A percentile compares a stretch with the other conserved stretches of the same genome.
Conservation (phyloP, 1,284 basidiomycete species). For the Pseudozyma flocculosa region DNA sequence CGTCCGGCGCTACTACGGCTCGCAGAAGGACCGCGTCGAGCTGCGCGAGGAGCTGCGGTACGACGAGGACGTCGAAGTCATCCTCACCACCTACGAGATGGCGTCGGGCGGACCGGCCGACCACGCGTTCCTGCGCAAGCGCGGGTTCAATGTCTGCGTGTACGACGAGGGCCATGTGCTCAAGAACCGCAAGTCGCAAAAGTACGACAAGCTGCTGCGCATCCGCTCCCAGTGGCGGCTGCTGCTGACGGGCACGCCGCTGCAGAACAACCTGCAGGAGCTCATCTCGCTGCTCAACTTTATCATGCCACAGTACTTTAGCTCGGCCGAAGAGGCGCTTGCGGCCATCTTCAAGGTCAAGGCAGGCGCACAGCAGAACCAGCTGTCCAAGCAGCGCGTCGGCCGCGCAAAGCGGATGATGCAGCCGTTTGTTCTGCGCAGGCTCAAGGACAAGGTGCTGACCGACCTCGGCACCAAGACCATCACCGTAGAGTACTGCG, state of each 20-base stretch:
- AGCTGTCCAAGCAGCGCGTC: constrained; percentile 85
- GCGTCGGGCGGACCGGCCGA: constrained; percentile 78
- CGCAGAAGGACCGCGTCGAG: constrained; percentile 79
- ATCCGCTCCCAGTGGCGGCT: constrained; percentile 86
- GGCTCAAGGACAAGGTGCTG: constrained; percentile 84
- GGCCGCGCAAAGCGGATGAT: constrained; percentile 98
- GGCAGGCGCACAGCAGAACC: constrained; percentile 77
- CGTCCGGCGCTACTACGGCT: constrained; percentile 91
- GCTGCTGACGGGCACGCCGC: constrained; percentile 89
- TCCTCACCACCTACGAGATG: constrained; percentile 94
- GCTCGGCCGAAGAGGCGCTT: constrained; percentile 71
- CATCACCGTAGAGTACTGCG: constrained; percentile 89
- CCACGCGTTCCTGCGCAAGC: constrained; percentile 80
- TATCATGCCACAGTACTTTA: constrained; percentile 88
- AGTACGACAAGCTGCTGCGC: constrained; percentile 83
- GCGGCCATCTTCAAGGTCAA: constrained; percentile 96
- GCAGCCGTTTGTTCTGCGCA: constrained; percentile 93
- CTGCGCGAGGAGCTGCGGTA: constrained; percentile 69
- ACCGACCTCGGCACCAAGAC: constrained; percentile 88
- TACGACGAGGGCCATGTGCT: constrained; percentile 95
- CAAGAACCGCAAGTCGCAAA: constrained; percentile 94
- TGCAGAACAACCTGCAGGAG: constrained; percentile 83
- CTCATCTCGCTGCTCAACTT: constrained; percentile 92
- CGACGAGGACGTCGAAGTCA: constrained; percentile 80
- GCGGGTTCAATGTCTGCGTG: constrained; percentile 78